A percentile compares a stretch with the other conserved stretches of the same genome.
These are phyloP conservation scores for Isoetes engelmannii DNA, from an alignment of 83 land plant genomes.

Conservation along the genomic window DNA sequence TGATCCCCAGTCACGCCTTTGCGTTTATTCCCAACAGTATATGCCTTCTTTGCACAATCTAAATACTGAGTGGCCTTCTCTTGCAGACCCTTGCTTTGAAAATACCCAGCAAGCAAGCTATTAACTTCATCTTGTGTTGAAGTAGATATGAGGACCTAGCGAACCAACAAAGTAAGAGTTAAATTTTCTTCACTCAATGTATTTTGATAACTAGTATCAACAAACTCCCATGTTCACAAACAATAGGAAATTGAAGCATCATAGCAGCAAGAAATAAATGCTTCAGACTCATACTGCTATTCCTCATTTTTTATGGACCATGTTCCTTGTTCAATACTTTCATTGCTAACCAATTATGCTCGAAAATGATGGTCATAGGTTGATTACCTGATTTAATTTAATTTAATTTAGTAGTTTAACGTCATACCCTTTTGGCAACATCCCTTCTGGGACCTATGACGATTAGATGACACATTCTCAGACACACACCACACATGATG, in stretches of 20 bases:
- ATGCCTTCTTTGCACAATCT: neutral
- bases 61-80: constrained; percentile 10
- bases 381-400: too few species aligned
- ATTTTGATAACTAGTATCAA: neutral
- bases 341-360: too few species aligned
- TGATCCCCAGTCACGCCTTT: neutral
- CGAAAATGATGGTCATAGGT: too few species aligned
- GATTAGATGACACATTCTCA: too few species aligned
- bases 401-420: too few species aligned
- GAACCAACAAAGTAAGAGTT: neutral
- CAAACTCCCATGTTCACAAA: neutral
- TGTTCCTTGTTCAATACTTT: too few species aligned
- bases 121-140: constrained; percentile 60
- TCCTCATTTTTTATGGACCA: too few species aligned
- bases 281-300: too few species aligned
- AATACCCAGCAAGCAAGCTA: constrained; percentile 55
- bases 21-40: neutral
- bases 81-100: constrained; percentile 36
- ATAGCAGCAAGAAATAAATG: too few species aligned
- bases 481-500: too few species aligned
- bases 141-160: constrained; percentile 56
- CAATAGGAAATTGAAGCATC: neutral
- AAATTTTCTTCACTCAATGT: neutral
- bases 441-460: too few species aligned
- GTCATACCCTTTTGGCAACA: too few species aligned